These are phyloP conservation scores for Graphium sp. DNA, from an alignment of 2,329 filamentous ascomycete genomes.

Conservation along the genomic window DNA sequence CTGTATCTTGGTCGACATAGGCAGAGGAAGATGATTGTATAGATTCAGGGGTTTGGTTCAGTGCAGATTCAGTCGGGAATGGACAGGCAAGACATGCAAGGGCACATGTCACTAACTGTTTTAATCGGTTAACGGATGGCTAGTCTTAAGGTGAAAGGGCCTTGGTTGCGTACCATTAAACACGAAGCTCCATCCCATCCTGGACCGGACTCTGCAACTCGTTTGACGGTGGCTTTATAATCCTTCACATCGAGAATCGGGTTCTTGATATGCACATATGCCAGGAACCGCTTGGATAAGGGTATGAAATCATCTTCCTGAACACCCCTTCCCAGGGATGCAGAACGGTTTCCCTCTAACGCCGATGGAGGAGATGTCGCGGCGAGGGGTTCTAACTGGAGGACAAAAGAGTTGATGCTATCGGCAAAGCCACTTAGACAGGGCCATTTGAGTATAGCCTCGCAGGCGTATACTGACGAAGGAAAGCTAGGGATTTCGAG, in stretches of 20 bases:
- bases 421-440: slow-evolving; percentile 6
- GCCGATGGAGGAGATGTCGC: slow-evolving; percentile 2
- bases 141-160: neutral
- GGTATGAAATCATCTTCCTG: slow-evolving; percentile 11
- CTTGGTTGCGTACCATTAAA: slow-evolving; percentile 12
- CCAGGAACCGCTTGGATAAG: slow-evolving; percentile 12
- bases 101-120: slow-evolving; percentile 14
- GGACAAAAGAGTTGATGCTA: slow-evolving; percentile 8
- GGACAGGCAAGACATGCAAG: slow-evolving; percentile 11
- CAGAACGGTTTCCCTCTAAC: neutral
- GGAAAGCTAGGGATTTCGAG: slow-evolving; percentile 6
- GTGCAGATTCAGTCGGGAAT: slow-evolving; percentile 6
- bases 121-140: neutral
- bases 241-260: slow-evolving; percentile 12
- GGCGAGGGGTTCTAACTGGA: slow-evolving; percentile 7
- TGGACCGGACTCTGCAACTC: slow-evolving; percentile 10
- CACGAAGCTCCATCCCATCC: slow-evolving; percentile 12
- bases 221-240: slow-evolving; percentile 9
- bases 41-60: neutral
- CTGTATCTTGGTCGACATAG: slow-evolving; percentile 8
- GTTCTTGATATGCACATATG: slow-evolving; percentile 16
- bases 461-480: slow-evolving; percentile 7
- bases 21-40: neutral
- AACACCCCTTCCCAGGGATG: slow-evolving; percentile 8
- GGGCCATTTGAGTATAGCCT: slow-evolving; percentile 14